These are phyloP conservation scores for Alternaria triticimaculans DNA, from an alignment of 2,329 filamentous ascomycete species.

Conservation along the genomic window DNA sequence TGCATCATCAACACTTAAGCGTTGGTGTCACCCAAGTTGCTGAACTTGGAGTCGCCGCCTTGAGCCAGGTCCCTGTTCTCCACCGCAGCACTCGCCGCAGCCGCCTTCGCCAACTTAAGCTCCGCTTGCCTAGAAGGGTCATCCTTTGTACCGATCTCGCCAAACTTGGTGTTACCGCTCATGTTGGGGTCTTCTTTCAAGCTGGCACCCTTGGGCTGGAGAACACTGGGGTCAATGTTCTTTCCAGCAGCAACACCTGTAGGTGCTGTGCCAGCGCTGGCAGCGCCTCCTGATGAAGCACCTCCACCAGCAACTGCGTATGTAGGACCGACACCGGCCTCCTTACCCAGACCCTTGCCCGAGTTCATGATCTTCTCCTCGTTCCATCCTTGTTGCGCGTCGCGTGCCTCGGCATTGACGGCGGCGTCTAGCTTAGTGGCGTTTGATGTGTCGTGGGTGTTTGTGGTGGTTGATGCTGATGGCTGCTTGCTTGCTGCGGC, in stretches of 20 bases:
- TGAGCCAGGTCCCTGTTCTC: slow-evolving; percentile 17
- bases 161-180: slow-evolving; percentile 29
- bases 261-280: slow-evolving; percentile 40
- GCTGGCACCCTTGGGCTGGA: slow-evolving; percentile 60
- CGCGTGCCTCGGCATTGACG: slow-evolving; percentile 54
- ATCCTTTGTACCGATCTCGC: slow-evolving; percentile 60
- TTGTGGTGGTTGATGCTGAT: slow-evolving; percentile 61
- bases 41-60: slow-evolving; percentile 31
- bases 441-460: slow-evolving; percentile 62
- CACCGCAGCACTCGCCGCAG: slow-evolving; percentile 42
- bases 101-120: slow-evolving; percentile 42
- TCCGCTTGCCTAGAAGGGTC: slow-evolving; percentile 62
- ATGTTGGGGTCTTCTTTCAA: slow-evolving; percentile 53
- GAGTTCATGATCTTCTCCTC: slow-evolving; percentile 52
- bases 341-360: slow-evolving; percentile 46
- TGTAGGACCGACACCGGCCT: slow-evolving; percentile 45
- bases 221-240: slow-evolving; percentile 33
- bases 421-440: slow-evolving; percentile 60
- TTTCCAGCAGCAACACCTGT: slow-evolving; percentile 48
- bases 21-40: slow-evolving; percentile 21
- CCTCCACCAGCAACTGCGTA: slow-evolving; percentile 38
- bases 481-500: slow-evolving; percentile 58
- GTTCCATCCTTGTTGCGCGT: slow-evolving; percentile 49
- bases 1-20: slow-evolving; percentile 3
- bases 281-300: slow-evolving; percentile 28